These are phyloP conservation scores for Fraxinus baroniana DNA, from an alignment of 305 asterid genomes.

Conservation along the genomic window DNA sequence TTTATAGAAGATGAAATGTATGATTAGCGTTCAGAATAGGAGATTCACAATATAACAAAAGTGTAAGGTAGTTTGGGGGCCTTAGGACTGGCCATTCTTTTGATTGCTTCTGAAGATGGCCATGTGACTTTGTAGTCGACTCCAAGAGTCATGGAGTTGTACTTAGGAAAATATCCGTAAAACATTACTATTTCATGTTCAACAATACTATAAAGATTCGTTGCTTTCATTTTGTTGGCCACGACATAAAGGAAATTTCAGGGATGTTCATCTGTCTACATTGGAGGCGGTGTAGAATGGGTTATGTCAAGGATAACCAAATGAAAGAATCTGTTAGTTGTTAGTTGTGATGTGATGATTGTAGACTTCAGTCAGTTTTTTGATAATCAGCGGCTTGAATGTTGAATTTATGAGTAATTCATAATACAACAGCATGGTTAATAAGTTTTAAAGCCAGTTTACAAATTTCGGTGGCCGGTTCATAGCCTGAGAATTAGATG, in stretches of 20 bases:
- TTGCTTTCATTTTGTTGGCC: not conserved
- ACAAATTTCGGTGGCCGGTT: not conserved
- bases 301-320: not conserved
- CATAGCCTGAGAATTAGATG: not conserved
- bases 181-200: not conserved
- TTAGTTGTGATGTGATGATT: not conserved
- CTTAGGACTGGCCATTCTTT: not conserved
- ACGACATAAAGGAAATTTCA: not conserved
- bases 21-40: not conserved
- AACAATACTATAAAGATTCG: not conserved
- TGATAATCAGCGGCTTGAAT: not conserved
- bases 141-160: not conserved
- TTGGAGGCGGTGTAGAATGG: not conserved
- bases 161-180: not conserved
- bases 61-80: not conserved
- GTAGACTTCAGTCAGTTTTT: not conserved
- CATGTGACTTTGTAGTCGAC: not conserved
- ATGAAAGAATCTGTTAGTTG: not conserved
- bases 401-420: not conserved
- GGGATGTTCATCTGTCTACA: not conserved
- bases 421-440: not conserved
- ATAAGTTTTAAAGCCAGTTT: not conserved
- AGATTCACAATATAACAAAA: not conserved
- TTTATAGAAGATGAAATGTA: not conserved
- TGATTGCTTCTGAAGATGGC: not conserved